Conservation (phyloP, 371 early-diverging fungal species). For the Rhizopus sp. region DNA sequence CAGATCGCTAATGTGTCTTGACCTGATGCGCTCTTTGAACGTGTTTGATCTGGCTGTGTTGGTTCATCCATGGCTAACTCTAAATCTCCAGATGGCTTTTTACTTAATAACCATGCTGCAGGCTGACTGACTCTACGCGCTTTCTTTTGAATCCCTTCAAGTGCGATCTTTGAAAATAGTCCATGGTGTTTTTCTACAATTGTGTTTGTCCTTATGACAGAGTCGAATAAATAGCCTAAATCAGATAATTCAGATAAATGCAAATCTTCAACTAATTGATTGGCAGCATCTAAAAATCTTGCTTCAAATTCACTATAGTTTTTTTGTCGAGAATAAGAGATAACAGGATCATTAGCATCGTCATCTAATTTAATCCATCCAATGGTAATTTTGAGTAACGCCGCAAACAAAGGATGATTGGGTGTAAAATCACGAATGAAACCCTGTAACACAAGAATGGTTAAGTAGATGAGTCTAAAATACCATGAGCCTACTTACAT, state of each 20-base stretch:
- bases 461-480: no score
- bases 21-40: not conserved
- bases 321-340: not conserved
- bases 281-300: constrained; percentile 31
- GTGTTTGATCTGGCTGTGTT: not conserved
- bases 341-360: not conserved
- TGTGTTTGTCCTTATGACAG: constrained; percentile 30
- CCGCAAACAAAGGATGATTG: constrained; percentile 27
- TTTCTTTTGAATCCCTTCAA: not conserved
- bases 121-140: constrained; percentile 4
- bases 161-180: no score
- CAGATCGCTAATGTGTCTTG: constrained; percentile 19
- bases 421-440: constrained; percentile 13
- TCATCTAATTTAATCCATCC: constrained; percentile 15
- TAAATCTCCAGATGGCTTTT: no score
- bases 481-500: constrained; percentile 6
- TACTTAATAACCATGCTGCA: not conserved
- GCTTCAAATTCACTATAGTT: not conserved
- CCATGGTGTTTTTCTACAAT: constrained; percentile 14
- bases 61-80: no score
- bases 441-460: not conserved
- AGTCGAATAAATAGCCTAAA: constrained; percentile 37
- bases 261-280: constrained; percentile 30
- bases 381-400: constrained; percentile 25
- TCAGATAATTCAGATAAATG: constrained; percentile 24